Conservation (phyloP, 1,284 basidiomycete species). For the Puccinia triticina region DNA sequence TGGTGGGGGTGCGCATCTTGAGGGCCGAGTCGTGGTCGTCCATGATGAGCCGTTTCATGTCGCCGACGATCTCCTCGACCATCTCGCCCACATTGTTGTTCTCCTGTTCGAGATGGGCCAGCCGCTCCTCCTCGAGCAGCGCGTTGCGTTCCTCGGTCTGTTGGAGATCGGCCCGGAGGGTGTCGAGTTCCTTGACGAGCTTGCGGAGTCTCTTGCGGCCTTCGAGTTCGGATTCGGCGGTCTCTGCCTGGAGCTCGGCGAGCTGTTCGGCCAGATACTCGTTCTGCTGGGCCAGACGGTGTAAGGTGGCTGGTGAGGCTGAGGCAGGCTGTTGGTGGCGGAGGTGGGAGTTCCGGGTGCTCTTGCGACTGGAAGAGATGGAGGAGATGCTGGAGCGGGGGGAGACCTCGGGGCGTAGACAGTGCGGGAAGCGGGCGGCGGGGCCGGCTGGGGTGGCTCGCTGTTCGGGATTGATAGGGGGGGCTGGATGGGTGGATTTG, state of each 20-base stretch:
- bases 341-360: constrained; percentile 41
- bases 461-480: background rate
- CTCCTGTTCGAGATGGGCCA: background rate
- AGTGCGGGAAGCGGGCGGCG: background rate
- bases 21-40: background rate
- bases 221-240: constrained; percentile 68
- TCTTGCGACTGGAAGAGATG: constrained; percentile 57
- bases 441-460: background rate
- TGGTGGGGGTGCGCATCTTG: constrained; percentile 53
- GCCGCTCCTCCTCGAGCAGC: constrained; percentile 70
- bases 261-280: constrained; percentile 74
- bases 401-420: constrained; percentile 56
- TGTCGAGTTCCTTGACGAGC: constrained; percentile 75
- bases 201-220: constrained; percentile 71
- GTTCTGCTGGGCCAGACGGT: constrained; percentile 75
- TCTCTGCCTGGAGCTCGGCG: constrained; percentile 73
- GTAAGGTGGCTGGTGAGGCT: constrained; percentile 67
- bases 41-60: constrained; percentile 32
- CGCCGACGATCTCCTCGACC: constrained; percentile 37
- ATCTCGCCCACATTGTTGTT: constrained; percentile 31
- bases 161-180: constrained; percentile 72
- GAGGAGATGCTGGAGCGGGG: constrained; percentile 56
- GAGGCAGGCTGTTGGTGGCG: constrained; percentile 62
- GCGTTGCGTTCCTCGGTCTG: constrained; percentile 67
- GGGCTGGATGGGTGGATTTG: constrained; percentile 21